phyloP scores from a whole-genome alignment of 1,284 basidiomycete species.

The Ustilago xerochloae region DNA sequence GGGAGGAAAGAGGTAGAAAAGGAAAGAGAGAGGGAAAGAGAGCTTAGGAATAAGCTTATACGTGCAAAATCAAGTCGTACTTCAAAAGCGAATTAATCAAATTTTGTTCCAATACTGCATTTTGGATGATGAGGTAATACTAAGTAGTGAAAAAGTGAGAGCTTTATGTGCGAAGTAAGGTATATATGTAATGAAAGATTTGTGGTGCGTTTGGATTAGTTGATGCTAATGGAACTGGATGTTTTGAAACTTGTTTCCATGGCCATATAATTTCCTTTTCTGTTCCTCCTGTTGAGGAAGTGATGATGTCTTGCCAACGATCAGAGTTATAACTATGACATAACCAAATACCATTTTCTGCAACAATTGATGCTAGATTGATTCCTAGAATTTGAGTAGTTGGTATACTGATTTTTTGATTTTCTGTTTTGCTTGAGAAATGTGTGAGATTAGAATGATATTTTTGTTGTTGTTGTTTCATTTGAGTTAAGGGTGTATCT shows the following conservation, averaged over 20 bases:
- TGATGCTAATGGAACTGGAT: constrained; percentile 8
- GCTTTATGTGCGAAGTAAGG: constrained; percentile 21
- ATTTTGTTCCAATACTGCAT: background rate
- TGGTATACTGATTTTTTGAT: background rate
- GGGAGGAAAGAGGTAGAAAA: constrained; percentile 4
- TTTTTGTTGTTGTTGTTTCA: background rate
- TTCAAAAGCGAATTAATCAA: background rate
- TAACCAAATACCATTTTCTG: constrained; percentile 10
- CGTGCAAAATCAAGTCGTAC: constrained; percentile 17
- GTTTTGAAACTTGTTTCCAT: constrained; percentile 7
- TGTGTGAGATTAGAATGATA: constrained; percentile 1
- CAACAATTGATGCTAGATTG: constrained; percentile 4
- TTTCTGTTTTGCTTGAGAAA: background rate
- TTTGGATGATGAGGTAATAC: background rate
- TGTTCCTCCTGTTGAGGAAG: background rate
- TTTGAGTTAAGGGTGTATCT: constrained; percentile 1
- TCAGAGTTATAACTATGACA: constrained; percentile 41
- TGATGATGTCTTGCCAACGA: constrained; percentile 29
- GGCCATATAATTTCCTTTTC: background rate
- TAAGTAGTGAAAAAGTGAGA: too few species aligned
- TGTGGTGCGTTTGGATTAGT: constrained; percentile 21
- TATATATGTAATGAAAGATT: constrained; percentile 34
- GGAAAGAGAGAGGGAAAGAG: constrained; percentile 1
- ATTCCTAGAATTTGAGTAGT: constrained; percentile 23
- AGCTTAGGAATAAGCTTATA: constrained; percentile 27